Base-by-base conservation (phyloP, 202 grass and related monocot genomes). In the Alloteropsis angusta region DNA sequence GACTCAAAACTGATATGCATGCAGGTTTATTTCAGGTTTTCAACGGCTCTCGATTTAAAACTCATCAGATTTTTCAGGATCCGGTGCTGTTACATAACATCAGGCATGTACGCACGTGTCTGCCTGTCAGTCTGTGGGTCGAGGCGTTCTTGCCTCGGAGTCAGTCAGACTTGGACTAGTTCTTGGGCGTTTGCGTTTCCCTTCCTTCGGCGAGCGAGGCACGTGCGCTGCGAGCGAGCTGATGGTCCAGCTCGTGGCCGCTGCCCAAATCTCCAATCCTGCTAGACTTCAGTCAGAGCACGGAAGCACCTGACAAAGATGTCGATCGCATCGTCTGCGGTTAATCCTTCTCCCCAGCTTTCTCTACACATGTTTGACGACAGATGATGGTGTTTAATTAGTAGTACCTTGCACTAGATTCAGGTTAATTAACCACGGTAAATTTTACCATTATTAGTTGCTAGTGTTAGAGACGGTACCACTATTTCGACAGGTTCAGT, bases 71-170 rank as follows among this genome's bases (percentile, higher is more conserved):
- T 16, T 76, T 0, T 48, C n/a, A 47, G 6, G n/a, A 72, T 71
- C 4, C 5, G 2, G 17, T 68, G 32, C 9, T 45, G 11, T 57
- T 26, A 5, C 54, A 23, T 57, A 13, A 5, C 54, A 23, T 57
- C 54, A 30, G 28, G 28, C 28, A 30, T 30, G 28, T 30, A 1
- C 28, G 3, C 3, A 30, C 28, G 28, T 30, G 28, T 6, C 35
- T 36, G 5, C 80, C 59, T 59, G 53, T 73, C 39, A 26, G 63
- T 83, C 30, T n/a, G n/a, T n/a, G n/a, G n/a, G n/a, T n/a, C n/a
- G n/a, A n/a, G n/a, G n/a, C 22, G n/a, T 48, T 36, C 34, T 28
- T 48, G 30, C 8, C 43, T 64, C 16, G 19, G 53, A 28, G 21
- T 30, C 47, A 28, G 21, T 30, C 47, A 30, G 52, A 28, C 50